These are phyloP conservation scores for Phialophora verrucosa DNA, from an alignment of 2,329 filamentous ascomycete species.

Conservation along the genomic window DNA sequence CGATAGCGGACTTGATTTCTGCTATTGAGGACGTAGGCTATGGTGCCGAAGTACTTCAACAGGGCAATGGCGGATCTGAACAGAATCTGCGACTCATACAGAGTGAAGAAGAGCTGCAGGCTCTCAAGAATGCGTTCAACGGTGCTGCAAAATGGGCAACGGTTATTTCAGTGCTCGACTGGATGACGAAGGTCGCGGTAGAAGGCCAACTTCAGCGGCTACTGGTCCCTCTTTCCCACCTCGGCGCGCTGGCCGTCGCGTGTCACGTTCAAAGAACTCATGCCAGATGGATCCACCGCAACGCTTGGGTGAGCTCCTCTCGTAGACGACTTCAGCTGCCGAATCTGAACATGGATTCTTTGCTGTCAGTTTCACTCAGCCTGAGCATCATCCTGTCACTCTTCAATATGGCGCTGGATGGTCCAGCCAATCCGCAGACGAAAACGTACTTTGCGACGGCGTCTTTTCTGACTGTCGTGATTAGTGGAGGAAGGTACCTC, in stretches of 20 bases:
- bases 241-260: conserved; percentile 15
- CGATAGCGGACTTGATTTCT: conserved; percentile 18
- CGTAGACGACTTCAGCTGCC: conserved; percentile 4
- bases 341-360: conserved; percentile 28
- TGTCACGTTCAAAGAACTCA: conserved; percentile 19
- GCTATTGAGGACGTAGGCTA: conserved; percentile 27
- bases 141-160: conserved; percentile 25
- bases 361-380: conserved; percentile 26
- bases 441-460: conserved; percentile 30
- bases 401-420: conserved; percentile 28
- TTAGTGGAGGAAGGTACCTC: conserved; percentile 29
- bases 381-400: conserved; percentile 26
- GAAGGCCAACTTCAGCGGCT: neutral
- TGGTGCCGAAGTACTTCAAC: conserved; percentile 17
- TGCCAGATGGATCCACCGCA: conserved; percentile 28
- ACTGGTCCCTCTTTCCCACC: neutral
- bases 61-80: conserved; percentile 8
- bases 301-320: conserved; percentile 22
- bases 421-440: neutral
- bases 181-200: conserved; percentile 2
- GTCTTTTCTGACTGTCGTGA: conserved; percentile 27
- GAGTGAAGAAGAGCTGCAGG: conserved; percentile 23
- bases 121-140: conserved; percentile 25
- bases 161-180: conserved; percentile 15
- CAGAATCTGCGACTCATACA: conserved; percentile 24